Evolutionary conservation across 2,329 filamentous ascomycete species (phyloP).

Genomic region (Orbilia javanica): DNA sequence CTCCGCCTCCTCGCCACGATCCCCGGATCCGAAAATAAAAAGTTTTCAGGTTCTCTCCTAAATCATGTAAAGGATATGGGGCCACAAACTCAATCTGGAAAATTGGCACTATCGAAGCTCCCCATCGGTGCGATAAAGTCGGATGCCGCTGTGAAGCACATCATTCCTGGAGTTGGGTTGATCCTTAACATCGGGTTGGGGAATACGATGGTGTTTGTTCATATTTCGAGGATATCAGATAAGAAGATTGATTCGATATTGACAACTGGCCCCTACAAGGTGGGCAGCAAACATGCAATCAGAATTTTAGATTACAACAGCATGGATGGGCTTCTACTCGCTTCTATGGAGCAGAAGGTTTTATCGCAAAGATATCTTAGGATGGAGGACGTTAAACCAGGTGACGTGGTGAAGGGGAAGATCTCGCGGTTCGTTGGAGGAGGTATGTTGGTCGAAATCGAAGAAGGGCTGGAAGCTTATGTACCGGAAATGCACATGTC

Average conservation of each 20-base stretch:
- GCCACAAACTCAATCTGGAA: conserved; percentile 66
- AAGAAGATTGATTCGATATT: conserved; percentile 87
- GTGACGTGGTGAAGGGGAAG: conserved; percentile 82
- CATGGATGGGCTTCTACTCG: conserved; percentile 84
- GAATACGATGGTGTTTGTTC: conserved; percentile 85
- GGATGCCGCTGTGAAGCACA: conserved; percentile 81
- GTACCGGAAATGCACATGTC: conserved; percentile 90
- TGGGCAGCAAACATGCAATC: conserved; percentile 82
- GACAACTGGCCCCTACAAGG: conserved; percentile 80
- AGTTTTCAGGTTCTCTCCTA: conserved; percentile 87
- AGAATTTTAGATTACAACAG: conserved; percentile 88
- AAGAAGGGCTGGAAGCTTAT: conserved; percentile 88
- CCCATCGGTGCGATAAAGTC: conserved; percentile 82
- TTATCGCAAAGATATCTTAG: conserved; percentile 89
- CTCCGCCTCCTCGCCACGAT: conserved; percentile 90
- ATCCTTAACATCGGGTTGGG: conserved; percentile 79
- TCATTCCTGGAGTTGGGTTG: conserved; percentile 83
- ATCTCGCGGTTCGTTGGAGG: conserved; percentile 87
- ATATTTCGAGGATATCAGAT: conserved; percentile 92
- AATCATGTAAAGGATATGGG: conserved; percentile 81
- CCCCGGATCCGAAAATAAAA: conserved; percentile 80
- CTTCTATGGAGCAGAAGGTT: conserved; percentile 85
- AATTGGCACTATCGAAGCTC: conserved; percentile 68
- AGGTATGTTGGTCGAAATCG: conserved; percentile 82
- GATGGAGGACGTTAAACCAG: conserved; percentile 88